Evolutionary conservation across 768 basidiomycete genomes (phyloP), one percentile per base, ranked within the genome.

Genomic region (Leccinum pellstonianum): DNA sequence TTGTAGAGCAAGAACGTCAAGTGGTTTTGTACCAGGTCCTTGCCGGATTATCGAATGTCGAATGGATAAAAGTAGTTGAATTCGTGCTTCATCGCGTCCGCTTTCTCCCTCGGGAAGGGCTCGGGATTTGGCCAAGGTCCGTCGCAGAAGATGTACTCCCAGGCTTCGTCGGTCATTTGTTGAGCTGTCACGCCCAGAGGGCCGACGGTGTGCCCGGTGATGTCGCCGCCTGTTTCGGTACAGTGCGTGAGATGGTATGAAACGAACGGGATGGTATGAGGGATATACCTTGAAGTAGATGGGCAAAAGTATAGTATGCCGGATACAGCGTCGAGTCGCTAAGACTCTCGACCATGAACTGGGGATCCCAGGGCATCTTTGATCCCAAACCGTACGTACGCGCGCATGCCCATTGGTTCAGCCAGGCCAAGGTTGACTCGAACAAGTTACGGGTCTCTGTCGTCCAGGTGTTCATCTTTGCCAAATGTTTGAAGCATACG

Each of bases 341-440:
- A 71, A 98, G 76, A 64, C 92, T 94, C 75, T 99, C 97, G 49
- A 99, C 95, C 70, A 98, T 81, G 83, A 95, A 98, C 55, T 92
- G 86, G 17, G 89, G 90, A 70, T 98, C 97, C 95, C 96, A 99
- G 3, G 97, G 97, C 59, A 99, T 78, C 68, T 90, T 90, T 3
- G 95, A 94, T 19, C 97, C 97, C 66, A 99, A 80, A 56, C 97
- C 97, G 72, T 95, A 98, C 5, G 92, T 93, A 41, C 97, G 84
- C n/a, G 97, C 96, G 73, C 97, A 99, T 2, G 97, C 97, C 97
- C 97, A 99, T 74, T 99, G 84, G 69, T 94, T 94, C 77, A 99
- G 78, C 97, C 97, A 99, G 53, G 85, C 89, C 70, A 99, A 79
- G 7, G 91, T 93, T 63, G 86, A 87, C 75, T 97, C 92, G 70